These are phyloP conservation scores for Fremontodendron californicum DNA, from an alignment of 345 rosid genomes.

Conservation along the genomic window DNA sequence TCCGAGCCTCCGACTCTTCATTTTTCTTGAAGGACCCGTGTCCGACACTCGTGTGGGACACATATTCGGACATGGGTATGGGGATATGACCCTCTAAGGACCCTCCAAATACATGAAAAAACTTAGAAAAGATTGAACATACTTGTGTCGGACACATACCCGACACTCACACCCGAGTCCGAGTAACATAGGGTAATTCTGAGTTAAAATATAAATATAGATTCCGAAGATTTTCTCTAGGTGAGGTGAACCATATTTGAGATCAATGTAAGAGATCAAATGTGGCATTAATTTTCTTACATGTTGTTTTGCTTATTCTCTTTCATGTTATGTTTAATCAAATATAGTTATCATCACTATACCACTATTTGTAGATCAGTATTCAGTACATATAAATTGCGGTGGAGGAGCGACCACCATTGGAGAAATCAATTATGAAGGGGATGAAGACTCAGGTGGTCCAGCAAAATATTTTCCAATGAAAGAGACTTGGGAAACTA, in stretches of 20 bases:
- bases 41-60: too few species aligned
- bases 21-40: too few species aligned
- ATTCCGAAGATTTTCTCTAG: neutral
- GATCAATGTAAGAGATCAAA: neutral
- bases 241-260: neutral
- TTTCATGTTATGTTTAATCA: neutral
- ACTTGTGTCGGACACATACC: too few species aligned
- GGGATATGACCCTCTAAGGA: too few species aligned
- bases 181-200: too few species aligned
- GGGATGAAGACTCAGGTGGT: constrained; percentile 33
- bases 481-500: constrained; percentile 38
- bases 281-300: neutral
- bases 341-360: neutral
- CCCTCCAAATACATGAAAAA: too few species aligned
- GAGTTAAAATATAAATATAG: neutral
- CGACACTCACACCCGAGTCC: too few species aligned
- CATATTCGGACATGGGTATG: too few species aligned
- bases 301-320: neutral
- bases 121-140: too few species aligned
- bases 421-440: constrained; percentile 28
- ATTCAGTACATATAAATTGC: constrained; percentile 41
- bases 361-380: constrained; percentile 13
- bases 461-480: constrained; percentile 28
- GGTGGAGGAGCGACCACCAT: constrained; percentile 35
- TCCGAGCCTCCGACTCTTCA: too few species aligned